These are phyloP conservation scores for Cucumis hystrix DNA, from an alignment of 306 rosid genomes.

Conservation along the genomic window DNA sequence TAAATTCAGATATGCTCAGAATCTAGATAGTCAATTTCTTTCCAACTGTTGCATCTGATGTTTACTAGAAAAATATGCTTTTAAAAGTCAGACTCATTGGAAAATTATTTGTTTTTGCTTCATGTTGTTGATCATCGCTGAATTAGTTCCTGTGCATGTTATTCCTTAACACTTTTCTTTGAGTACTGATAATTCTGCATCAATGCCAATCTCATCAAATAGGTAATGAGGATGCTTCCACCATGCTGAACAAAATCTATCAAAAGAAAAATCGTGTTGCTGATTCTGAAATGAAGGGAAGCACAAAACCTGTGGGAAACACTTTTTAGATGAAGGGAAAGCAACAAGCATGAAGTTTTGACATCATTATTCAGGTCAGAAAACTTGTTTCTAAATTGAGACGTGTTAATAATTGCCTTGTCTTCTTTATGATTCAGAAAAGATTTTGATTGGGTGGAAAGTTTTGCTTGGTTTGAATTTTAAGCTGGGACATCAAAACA, in stretches of 20 bases:
- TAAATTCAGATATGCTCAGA: background rate
- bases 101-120: background rate
- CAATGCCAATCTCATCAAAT: slow-evolving; percentile 3
- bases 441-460: background rate
- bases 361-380: slow-evolving; percentile 7
- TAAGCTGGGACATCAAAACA: slow-evolving; percentile 2
- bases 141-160: background rate
- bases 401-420: background rate
- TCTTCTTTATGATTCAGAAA: background rate
- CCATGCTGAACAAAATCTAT: slow-evolving; percentile 5
- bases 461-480: background rate
- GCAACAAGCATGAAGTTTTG: slow-evolving; percentile 5
- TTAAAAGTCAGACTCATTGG: background rate
- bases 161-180: background rate
- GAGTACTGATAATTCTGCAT: background rate
- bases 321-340: background rate
- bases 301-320: background rate
- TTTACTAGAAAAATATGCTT: background rate
- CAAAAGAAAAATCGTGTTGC: background rate
- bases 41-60: background rate
- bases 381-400: background rate
- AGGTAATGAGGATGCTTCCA: slow-evolving; percentile 1
- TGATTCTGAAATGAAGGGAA: background rate
- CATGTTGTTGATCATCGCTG: background rate
- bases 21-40: background rate